Evolutionary conservation across 2,329 filamentous ascomycete species (phyloP), one percentile per base, ranked within the genome.

Genomic region (Trichocomaceae sp.): DNA sequence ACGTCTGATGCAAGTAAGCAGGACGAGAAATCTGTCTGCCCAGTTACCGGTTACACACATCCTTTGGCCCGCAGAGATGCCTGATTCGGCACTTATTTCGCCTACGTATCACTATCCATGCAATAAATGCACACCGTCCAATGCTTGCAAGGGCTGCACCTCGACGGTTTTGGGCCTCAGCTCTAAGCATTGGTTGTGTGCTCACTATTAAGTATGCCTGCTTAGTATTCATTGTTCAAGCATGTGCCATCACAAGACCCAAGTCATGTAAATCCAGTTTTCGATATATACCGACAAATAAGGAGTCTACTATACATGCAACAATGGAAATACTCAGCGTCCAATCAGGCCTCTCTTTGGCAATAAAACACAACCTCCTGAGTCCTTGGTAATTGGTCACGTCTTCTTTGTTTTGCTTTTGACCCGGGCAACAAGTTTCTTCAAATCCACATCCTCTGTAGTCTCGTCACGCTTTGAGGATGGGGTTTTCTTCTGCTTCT

Each of bases 341-440:
- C 22, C 13, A 22, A 44, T 17, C 22, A 45, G 2, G 42, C 13
- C 23, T 26, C 6, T 19, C 20, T 22, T 22, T 22, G 19, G 31
- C 13, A 35, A 35, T 35, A 10, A 35, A 15, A 35, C 3, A 42
- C 10, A 42, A 42, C 10, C 2, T 9, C 39, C 26, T n/a, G n/a
- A n/a, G n/a, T n/a, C n/a, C n/a, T n/a, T n/a, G n/a, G n/a, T n/a
- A n/a, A 26, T 42, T 5, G 19, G 57, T 60, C 48, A 62, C 44
- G 58, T 56, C 47, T 60, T 63, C 51, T 61, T 63, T 41, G 66
- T 65, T 63, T 73, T 74, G 51, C 66, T 70, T 60, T 77, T 77
- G 54, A 77, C 72, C 62, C 72, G 70, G 50, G 72, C 71, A 54
- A 77, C 74, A 58, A 77, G 57, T 52, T 68, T 69, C 62, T 71